A percentile compares a stretch with the other conserved stretches of the same genome.
Evolutionary conservation across 345 rosid species (phyloP).

Genomic region (Arabidopsis thaliana): DNA sequence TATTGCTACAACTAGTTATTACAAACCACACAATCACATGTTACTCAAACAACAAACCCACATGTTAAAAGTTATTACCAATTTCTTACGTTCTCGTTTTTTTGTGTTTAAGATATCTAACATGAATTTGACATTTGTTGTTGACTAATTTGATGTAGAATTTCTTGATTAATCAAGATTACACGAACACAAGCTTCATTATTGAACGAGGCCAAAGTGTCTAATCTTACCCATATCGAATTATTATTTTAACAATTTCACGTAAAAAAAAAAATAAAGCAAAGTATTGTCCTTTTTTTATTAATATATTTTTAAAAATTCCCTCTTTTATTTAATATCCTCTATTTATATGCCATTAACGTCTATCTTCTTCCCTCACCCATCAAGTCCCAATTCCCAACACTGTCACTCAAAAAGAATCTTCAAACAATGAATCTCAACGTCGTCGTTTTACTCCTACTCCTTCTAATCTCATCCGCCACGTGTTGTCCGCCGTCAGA

Average conservation of each 20-base stretch:
- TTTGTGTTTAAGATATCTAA: background rate
- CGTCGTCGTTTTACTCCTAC: slow-evolving; percentile 42
- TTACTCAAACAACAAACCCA: slow-evolving; percentile 35
- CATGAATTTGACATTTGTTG: slow-evolving; percentile 25
- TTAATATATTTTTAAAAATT: background rate
- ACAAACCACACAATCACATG: slow-evolving; percentile 25
- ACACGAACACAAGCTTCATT: slow-evolving; percentile 36
- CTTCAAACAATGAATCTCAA: slow-evolving; percentile 31
- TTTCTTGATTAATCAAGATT: slow-evolving; percentile 34
- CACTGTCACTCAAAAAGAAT: slow-evolving; percentile 32
- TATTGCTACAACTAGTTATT: slow-evolving; percentile 9
- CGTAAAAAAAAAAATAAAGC: background rate
- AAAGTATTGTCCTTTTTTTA: slow-evolving; percentile 21
- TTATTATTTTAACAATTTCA: background rate
- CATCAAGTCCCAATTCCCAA: slow-evolving; percentile 36
- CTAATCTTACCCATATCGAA: slow-evolving; percentile 32
- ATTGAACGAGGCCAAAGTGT: slow-evolving; percentile 24
- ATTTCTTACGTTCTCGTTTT: background rate
- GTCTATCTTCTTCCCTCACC: slow-evolving; percentile 38
- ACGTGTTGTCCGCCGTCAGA: slow-evolving; percentile 74
- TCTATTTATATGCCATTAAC: slow-evolving; percentile 32
- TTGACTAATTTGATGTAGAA: slow-evolving; percentile 21
- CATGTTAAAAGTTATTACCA: slow-evolving; percentile 19
- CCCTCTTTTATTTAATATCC: background rate
- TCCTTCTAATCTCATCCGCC: slow-evolving; percentile 48